Conservation (phyloP, 1,139 yeast genomes). For the Zygosaccharomyces sapae region DNA sequence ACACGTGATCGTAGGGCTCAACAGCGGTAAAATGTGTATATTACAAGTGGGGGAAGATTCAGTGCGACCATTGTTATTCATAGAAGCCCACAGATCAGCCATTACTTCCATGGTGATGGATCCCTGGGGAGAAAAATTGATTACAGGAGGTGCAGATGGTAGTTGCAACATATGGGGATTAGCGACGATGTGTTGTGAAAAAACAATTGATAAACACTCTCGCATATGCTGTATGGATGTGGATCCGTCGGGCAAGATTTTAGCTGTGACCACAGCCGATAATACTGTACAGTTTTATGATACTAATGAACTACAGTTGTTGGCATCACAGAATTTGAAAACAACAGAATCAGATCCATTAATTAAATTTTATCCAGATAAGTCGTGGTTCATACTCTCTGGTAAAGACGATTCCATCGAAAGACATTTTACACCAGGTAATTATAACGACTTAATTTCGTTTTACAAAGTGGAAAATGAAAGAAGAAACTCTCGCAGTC, state of each 20-base stretch:
- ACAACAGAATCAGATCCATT: constrained; percentile 16
- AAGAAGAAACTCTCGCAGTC: constrained; percentile 1
- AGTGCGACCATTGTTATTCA: constrained; percentile 27
- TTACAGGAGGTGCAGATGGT: constrained; percentile 69
- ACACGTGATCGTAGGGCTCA: constrained; percentile 33
- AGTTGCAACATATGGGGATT: constrained; percentile 60
- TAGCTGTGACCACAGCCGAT: constrained; percentile 47
- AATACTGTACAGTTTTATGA: constrained; percentile 44
- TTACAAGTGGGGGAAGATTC: constrained; percentile 24
- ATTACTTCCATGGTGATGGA: constrained; percentile 52
- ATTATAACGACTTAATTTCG: constrained; percentile 14
- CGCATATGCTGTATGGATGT: constrained; percentile 45
- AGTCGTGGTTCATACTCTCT: constrained; percentile 23
- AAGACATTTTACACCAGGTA: constrained; percentile 14
- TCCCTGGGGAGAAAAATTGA: constrained; percentile 53
- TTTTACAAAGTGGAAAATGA: constrained; percentile 18
- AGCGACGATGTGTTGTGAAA: constrained; percentile 42
- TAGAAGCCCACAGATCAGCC: constrained; percentile 51
- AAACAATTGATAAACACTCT: constrained; percentile 50
- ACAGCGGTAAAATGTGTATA: constrained; percentile 43
- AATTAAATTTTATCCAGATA: constrained; percentile 28
- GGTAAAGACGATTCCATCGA: constrained; percentile 23
- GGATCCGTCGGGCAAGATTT: constrained; percentile 44
- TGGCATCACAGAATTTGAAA: constrained; percentile 8
- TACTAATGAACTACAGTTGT: constrained; percentile 30